phyloP scores from a whole-genome alignment of 2,329 filamentous ascomycete species.

The Scedosporium aurantiacum region DNA sequence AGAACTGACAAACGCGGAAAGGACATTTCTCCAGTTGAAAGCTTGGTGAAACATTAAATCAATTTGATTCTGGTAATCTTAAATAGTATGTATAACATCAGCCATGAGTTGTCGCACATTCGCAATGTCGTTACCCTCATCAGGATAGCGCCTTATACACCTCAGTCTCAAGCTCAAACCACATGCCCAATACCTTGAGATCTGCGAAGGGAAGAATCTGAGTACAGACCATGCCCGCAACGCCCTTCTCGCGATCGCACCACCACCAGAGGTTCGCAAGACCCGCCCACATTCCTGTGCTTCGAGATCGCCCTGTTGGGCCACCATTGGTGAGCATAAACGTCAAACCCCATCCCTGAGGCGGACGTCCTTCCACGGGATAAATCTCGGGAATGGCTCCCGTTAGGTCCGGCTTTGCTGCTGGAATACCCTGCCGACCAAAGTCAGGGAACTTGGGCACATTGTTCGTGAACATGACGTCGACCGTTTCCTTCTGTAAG shows the following conservation, averaged over 20 bases:
- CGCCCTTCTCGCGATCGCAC: constrained; percentile 47
- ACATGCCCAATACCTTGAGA: constrained; percentile 27
- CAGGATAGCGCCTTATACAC: constrained; percentile 20
- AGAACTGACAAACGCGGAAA: no score
- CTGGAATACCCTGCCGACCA: constrained; percentile 29
- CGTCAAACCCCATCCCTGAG: constrained; percentile 54
- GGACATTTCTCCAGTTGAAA: no score
- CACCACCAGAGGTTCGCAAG: constrained; percentile 53
- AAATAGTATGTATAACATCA: no score
- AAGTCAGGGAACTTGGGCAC: constrained; percentile 44
- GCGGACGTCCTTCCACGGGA: constrained; percentile 28
- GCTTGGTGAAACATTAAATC: no score
- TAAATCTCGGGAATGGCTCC: constrained; percentile 40
- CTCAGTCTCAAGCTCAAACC: constrained; percentile 25
- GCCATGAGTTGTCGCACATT: no score
- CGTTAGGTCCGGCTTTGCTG: constrained; percentile 36
- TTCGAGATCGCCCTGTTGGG: constrained; percentile 37
- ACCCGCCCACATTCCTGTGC: constrained; percentile 47
- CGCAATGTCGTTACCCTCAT: neutral
- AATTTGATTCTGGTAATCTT: no score
- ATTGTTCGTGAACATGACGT: constrained; percentile 55
- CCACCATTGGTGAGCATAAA: constrained; percentile 42
- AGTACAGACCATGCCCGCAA: constrained; percentile 39
- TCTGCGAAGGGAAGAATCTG: constrained; percentile 42
- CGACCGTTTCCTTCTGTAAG: constrained; percentile 44